A percentile compares a stretch with the other conserved stretches of the same genome.
These are phyloP conservation scores for Gelatoporia subvermispora DNA, from an alignment of 768 basidiomycete genomes.

Conservation along the genomic window DNA sequence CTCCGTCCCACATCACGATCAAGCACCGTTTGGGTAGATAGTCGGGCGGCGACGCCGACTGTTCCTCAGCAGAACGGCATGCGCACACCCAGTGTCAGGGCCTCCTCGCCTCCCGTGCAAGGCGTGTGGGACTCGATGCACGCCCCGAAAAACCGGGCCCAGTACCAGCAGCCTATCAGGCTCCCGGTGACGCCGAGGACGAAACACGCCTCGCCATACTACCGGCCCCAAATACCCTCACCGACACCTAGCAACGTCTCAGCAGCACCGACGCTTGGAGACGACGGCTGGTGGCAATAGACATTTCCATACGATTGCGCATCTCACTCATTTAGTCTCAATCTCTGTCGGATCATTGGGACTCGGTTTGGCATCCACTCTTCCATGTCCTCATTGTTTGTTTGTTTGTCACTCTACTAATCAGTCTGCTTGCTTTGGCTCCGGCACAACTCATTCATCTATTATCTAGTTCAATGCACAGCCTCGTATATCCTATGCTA, in stretches of 20 bases:
- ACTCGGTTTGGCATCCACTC: neutral
- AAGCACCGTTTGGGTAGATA: slow-evolving; percentile 53
- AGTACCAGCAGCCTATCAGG: slow-evolving; percentile 32
- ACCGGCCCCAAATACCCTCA: slow-evolving; percentile 45
- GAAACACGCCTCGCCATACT: slow-evolving; percentile 21
- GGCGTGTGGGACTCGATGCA: slow-evolving; percentile 71
- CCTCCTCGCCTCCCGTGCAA: too few species aligned
- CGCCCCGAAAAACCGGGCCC: slow-evolving; percentile 28
- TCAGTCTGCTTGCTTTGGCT: neutral
- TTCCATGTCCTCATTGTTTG: neutral
- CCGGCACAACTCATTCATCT: slow-evolving; percentile 8
- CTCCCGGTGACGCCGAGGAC: slow-evolving; percentile 25
- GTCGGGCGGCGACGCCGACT: slow-evolving; percentile 49
- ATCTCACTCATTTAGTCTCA: neutral
- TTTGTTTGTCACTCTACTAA: neutral
- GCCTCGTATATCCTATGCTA: neutral
- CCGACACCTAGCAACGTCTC: slow-evolving; percentile 79
- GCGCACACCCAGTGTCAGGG: too few species aligned
- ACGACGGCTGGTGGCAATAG: slow-evolving; percentile 78
- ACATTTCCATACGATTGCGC: neutral
- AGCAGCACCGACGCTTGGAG: slow-evolving; percentile 59
- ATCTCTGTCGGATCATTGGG: slow-evolving; percentile 1
- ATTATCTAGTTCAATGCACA: slow-evolving; percentile 4
- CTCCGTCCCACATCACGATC: slow-evolving; percentile 73
- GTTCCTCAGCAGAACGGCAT: slow-evolving; percentile 19